Evolutionary conservation across 768 basidiomycete species (phyloP).

Genomic region (Tulasnella sp.): DNA sequence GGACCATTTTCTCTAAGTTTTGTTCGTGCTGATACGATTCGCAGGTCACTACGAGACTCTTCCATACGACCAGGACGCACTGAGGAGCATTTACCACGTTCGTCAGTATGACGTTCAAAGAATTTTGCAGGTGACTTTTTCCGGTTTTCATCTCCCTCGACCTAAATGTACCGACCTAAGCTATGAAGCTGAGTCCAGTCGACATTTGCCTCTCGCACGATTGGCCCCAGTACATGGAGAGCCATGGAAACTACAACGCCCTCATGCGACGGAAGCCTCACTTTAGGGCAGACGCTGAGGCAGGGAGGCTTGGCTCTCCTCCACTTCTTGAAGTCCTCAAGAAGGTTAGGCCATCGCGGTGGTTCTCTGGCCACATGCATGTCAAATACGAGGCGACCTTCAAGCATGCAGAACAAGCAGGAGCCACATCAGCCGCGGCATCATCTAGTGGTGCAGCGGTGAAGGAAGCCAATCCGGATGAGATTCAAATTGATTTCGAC

Average conservation of each 20-base stretch:
- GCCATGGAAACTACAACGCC: slow-evolving; percentile 62
- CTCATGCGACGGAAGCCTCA: slow-evolving; percentile 75
- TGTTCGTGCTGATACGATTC: not conserved
- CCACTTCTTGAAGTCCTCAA: slow-evolving; percentile 74
- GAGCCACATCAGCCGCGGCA: not conserved
- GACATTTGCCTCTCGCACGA: slow-evolving; percentile 92
- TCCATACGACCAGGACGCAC: slow-evolving; percentile 68
- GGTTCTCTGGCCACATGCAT: slow-evolving; percentile 93
- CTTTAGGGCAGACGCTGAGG: slow-evolving; percentile 65
- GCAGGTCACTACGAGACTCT: slow-evolving; percentile 70
- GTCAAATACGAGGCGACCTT: slow-evolving; percentile 71
- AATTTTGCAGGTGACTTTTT: slow-evolving; percentile 51
- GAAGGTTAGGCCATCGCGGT: slow-evolving; percentile 73
- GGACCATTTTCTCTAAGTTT: not conserved
- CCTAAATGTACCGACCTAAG: not conserved
- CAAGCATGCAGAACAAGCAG: slow-evolving; percentile 32
- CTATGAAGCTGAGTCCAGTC: slow-evolving; percentile 52
- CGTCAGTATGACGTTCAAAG: slow-evolving; percentile 80
- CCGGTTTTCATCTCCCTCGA: not conserved
- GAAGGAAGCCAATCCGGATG: slow-evolving; percentile 34
- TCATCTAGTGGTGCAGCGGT: not conserved
- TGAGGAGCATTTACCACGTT: slow-evolving; percentile 87
- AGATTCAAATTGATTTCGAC: slow-evolving; percentile 37
- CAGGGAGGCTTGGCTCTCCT: slow-evolving; percentile 75
- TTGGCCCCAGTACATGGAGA: slow-evolving; percentile 87